These are phyloP conservation scores for Pelargonium citronellum DNA, from an alignment of 441 rosid genomes.

Conservation along the genomic window DNA sequence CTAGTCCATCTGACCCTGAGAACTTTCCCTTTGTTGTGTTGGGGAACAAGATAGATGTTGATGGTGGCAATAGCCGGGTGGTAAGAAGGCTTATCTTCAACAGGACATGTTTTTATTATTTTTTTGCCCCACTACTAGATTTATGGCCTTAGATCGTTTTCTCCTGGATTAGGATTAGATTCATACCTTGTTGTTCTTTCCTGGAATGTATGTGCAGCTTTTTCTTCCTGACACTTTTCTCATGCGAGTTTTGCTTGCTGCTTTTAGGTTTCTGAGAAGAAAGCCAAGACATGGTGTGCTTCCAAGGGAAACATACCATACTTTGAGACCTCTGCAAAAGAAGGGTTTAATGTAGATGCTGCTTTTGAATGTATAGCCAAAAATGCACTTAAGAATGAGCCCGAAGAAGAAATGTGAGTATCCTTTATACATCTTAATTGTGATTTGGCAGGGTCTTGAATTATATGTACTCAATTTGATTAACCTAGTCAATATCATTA, in stretches of 20 bases:
- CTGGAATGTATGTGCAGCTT: background rate
- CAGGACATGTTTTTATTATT: background rate
- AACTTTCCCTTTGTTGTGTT: constrained; percentile 78
- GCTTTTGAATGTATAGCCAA: constrained; percentile 66
- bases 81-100: constrained; percentile 30
- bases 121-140: background rate
- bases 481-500: too few species aligned
- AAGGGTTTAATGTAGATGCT: constrained; percentile 71
- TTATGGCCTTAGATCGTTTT: background rate
- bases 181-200: background rate
- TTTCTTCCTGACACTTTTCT: background rate
- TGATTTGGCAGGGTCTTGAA: background rate
- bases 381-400: constrained; percentile 71
- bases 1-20: constrained; percentile 81
- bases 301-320: constrained; percentile 70
- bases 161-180: background rate
- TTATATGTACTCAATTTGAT: background rate
- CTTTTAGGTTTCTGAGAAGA: constrained; percentile 64
- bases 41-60: constrained; percentile 74
- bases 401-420: constrained; percentile 71
- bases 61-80: constrained; percentile 67
- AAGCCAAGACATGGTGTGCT: constrained; percentile 79
- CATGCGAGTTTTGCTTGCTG: background rate
- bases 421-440: background rate
- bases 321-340: constrained; percentile 79